Evolutionary conservation across 495 filamentous ascomycete species (phyloP).

Genomic region (Podospora didyma): DNA sequence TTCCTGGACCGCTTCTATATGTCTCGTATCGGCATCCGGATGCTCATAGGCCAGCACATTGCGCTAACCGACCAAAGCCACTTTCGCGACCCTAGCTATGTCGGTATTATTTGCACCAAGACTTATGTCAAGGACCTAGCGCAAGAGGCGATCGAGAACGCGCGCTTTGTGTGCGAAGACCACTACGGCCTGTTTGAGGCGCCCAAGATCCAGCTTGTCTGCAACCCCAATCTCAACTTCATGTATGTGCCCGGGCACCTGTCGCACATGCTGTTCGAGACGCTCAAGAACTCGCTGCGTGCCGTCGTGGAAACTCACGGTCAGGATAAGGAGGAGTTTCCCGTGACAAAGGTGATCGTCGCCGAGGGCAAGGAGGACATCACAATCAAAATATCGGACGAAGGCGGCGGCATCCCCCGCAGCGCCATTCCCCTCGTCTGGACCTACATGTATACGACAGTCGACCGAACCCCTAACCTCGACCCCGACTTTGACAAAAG

Average conservation of each 20-base stretch:
- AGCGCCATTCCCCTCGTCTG: constrained; percentile 91
- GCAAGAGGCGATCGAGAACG: constrained; percentile 96
- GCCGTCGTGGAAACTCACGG: constrained; percentile 96
- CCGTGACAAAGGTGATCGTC: constrained; percentile 93
- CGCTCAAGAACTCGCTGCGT: constrained; percentile 94
- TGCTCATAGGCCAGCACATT: constrained; percentile 98
- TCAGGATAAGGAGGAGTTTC: constrained; percentile 90
- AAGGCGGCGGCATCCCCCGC: constrained; percentile 91
- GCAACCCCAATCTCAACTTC: constrained; percentile 87
- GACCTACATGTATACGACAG: constrained; percentile 99
- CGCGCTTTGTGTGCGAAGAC: constrained; percentile 96
- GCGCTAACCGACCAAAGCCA: constrained; percentile 90
- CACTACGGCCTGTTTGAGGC: constrained; percentile 98
- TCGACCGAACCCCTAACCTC: constrained; percentile 88
- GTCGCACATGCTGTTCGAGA: constrained; percentile 99
- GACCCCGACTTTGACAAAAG: constrained; percentile 98
- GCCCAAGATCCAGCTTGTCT: constrained; percentile 93
- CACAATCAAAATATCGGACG: constrained; percentile 95
- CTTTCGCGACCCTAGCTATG: constrained; percentile 83
- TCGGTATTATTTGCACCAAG: constrained; percentile 97
- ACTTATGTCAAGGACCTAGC: constrained; percentile 96
- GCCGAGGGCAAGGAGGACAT: constrained; percentile 98
- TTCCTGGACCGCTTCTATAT: constrained; percentile 99
- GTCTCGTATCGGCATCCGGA: constrained; percentile 98
- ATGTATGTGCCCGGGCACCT: constrained; percentile 99